Percentiles rank a stretch among this genome's conserved stretches.
Conservation (phyloP, 73 alveolate genomes). For the Paramecium biaurelia region DNA sequence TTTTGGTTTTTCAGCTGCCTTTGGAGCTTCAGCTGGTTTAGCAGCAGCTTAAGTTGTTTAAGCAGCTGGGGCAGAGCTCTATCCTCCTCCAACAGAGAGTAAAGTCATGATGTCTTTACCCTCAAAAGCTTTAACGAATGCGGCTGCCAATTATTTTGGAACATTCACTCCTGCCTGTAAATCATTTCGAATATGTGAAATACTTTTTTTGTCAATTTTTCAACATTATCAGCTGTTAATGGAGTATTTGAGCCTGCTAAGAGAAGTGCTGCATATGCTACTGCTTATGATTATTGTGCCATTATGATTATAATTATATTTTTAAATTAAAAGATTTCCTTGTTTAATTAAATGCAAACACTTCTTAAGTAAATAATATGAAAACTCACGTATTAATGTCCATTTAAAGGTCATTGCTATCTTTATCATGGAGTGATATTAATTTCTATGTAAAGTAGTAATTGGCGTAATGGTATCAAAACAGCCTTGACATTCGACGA, state of each 20-base stretch:
- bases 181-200: neutral
- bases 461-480: neutral
- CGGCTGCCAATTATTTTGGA: neutral
- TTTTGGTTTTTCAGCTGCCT: conserved; percentile 18
- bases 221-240: conserved; percentile 30
- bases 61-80: conserved; percentile 34
- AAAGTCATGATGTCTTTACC: neutral
- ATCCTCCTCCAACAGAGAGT: conserved; percentile 39
- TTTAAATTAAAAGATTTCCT: conserved; percentile 30
- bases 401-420: neutral
- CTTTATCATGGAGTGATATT: neutral
- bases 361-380: neutral
- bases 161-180: conserved; percentile 29
- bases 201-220: conserved; percentile 13
- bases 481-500: conserved; percentile 62
- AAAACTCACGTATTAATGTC: neutral
- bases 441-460: neutral
- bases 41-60: conserved; percentile 42
- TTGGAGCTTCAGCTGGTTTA: conserved; percentile 19
- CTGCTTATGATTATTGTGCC: conserved; percentile 15
- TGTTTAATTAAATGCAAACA: neutral
- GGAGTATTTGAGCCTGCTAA: neutral
- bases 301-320: neutral
- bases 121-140: conserved; percentile 9
- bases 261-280: conserved; percentile 32